These are phyloP conservation scores for Biscogniauxia marginata DNA, from an alignment of 2,329 filamentous ascomycete species.

Conservation along the genomic window DNA sequence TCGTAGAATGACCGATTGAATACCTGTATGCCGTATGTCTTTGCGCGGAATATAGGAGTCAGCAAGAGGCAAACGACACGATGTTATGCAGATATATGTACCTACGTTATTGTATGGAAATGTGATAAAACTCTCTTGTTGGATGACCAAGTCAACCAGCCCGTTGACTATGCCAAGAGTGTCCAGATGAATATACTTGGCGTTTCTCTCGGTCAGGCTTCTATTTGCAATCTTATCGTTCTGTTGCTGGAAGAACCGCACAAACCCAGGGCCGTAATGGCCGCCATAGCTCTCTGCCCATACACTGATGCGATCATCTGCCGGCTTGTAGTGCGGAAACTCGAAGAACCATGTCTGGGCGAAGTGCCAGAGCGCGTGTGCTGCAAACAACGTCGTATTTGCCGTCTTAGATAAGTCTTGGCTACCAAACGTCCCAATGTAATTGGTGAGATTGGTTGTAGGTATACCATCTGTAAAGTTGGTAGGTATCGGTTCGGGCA, in stretches of 20 bases:
- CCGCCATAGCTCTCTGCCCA: slow-evolving; percentile 33
- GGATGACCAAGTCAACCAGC: slow-evolving; percentile 23
- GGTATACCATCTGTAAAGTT: not conserved
- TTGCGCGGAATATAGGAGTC: slow-evolving; percentile 28
- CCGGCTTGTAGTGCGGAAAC: slow-evolving; percentile 34
- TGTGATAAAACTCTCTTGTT: slow-evolving; percentile 10
- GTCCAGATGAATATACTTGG: slow-evolving; percentile 19
- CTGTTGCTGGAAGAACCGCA: slow-evolving; percentile 27
- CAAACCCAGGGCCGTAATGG: slow-evolving; percentile 30
- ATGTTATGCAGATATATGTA: slow-evolving; percentile 14
- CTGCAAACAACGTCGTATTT: slow-evolving; percentile 39
- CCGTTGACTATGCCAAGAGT: slow-evolving; percentile 30
- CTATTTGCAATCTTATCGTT: slow-evolving; percentile 24
- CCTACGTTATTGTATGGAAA: slow-evolving; percentile 11
- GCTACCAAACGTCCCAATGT: slow-evolving; percentile 43
- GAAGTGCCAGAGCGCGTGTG: slow-evolving; percentile 41
- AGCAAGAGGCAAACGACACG: too few species aligned
- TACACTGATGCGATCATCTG: slow-evolving; percentile 23
- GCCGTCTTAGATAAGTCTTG: slow-evolving; percentile 40
- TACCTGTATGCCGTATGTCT: slow-evolving; percentile 22
- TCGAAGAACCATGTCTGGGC: slow-evolving; percentile 40
- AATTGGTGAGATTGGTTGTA: not conserved
- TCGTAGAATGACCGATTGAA: slow-evolving; percentile 4
- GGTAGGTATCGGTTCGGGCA: slow-evolving; percentile 20
- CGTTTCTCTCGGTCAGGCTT: slow-evolving; percentile 14